Evolutionary conservation across 163 green algal genomes (phyloP).

Genomic region (Scenedesmus sp.): DNA sequence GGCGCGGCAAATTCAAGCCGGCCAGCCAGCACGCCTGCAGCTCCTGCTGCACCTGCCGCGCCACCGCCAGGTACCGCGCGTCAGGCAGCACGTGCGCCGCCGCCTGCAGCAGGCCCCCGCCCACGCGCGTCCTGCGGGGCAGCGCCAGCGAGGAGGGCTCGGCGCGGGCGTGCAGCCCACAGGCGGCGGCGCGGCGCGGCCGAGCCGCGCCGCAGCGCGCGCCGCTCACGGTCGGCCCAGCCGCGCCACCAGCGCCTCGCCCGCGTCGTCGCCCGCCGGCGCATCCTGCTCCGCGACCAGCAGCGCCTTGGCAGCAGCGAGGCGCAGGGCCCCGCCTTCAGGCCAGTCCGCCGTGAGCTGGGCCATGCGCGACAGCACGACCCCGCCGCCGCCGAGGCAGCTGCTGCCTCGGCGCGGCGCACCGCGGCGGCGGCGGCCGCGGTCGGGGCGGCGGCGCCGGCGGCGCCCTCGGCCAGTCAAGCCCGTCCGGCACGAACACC

Average conservation of each 20-base stretch:
- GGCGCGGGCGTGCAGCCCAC: not conserved
- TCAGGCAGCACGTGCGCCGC: not conserved
- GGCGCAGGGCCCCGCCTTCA: constrained; percentile 2
- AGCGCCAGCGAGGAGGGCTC: not conserved
- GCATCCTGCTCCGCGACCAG: constrained; percentile 17
- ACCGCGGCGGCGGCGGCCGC: no score
- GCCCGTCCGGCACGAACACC: no score
- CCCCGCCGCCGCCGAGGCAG: no score
- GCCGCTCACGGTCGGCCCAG: not conserved
- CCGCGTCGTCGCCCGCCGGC: not conserved
- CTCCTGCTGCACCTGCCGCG: constrained; percentile 15
- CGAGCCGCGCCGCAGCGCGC: not conserved
- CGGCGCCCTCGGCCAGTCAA: no score
- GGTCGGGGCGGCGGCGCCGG: no score
- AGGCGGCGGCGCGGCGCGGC: not conserved
- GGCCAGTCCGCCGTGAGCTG: constrained; percentile 21
- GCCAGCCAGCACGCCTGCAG: constrained; percentile 23
- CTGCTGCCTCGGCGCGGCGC: no score
- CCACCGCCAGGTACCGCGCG: not conserved
- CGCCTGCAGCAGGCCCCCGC: not conserved
- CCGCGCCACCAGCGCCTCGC: not conserved
- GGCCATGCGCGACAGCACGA: no score
- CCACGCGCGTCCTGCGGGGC: constrained; percentile 8
- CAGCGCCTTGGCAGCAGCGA: constrained; percentile 11
- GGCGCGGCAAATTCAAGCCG: not conserved